Evolutionary conservation across 202 grass and related monocot genomes (phyloP).

Genomic region (Setaria italica): DNA sequence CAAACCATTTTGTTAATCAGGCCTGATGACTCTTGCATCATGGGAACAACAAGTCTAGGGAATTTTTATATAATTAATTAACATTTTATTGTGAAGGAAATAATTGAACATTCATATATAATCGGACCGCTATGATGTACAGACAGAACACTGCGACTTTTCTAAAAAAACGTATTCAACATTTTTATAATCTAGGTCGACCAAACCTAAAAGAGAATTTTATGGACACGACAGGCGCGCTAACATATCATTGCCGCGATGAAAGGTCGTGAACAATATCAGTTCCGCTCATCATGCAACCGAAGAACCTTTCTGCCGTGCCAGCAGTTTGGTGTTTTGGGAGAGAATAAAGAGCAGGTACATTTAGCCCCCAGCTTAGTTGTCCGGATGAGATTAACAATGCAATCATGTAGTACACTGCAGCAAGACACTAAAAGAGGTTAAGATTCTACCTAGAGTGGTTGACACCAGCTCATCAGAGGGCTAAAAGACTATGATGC

Average conservation of each 20-base stretch:
- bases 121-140: background rate
- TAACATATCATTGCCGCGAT: slow-evolving; percentile 20
- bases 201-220: slow-evolving; percentile 20
- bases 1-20: background rate
- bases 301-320: slow-evolving; percentile 15
- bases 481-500: slow-evolving; percentile 15
- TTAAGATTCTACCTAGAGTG: slow-evolving; percentile 43
- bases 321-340: slow-evolving; percentile 36
- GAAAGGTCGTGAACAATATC: slow-evolving; percentile 7
- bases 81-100: background rate
- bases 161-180: background rate
- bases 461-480: slow-evolving; percentile 45
- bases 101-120: background rate
- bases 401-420: background rate
- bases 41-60: background rate
- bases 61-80: background rate
- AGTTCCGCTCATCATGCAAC: slow-evolving; percentile 35
- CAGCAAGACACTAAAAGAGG: slow-evolving; percentile 24
- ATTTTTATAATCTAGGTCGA: slow-evolving; percentile 12
- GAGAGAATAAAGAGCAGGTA: slow-evolving; percentile 14
- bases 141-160: background rate
- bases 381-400: slow-evolving; percentile 35
- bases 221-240: slow-evolving; percentile 1
- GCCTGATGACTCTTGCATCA: background rate
- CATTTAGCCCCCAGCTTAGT: background rate